Conservation (phyloP, 2,329 filamentous ascomycete genomes). For the Fusarium abutilonis region DNA sequence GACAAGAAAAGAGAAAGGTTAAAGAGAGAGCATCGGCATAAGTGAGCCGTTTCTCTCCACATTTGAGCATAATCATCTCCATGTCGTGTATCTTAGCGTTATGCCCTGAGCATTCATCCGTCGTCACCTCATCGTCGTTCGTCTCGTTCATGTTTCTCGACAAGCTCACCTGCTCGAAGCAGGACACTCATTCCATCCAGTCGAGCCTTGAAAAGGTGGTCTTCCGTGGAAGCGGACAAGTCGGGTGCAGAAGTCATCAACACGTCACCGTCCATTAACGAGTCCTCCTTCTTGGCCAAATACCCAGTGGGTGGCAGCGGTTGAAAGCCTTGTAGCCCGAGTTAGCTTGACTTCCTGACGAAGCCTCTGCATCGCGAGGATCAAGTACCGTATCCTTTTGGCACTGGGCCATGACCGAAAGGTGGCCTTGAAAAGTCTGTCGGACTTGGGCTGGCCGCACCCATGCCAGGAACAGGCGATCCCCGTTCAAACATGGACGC, state of each 20-base stretch:
- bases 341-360: constrained; percentile 45
- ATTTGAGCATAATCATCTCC: background rate
- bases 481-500: constrained; percentile 36
- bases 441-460: constrained; percentile 41
- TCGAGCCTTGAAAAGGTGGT: constrained; percentile 39
- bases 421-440: constrained; percentile 40
- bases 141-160: constrained; percentile 55
- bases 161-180: constrained; percentile 67
- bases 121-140: constrained; percentile 26
- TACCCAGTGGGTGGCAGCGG: constrained; percentile 48
- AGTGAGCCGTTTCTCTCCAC: background rate
- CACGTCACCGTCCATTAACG: constrained; percentile 46
- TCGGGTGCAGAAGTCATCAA: constrained; percentile 46
- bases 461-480: constrained; percentile 31
- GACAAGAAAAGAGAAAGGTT: constrained; percentile 25
- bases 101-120: background rate
- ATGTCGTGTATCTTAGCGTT: background rate
- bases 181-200: constrained; percentile 69
- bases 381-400: constrained; percentile 52
- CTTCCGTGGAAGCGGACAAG: constrained; percentile 30
- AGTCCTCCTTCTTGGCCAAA: constrained; percentile 46
- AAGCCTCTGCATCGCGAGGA: constrained; percentile 24
- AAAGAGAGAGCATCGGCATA: background rate
- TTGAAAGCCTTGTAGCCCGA: constrained; percentile 47
- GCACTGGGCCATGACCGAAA: constrained; percentile 40